Evolutionary conservation across 192 early-diverging fungal species (phyloP).

Genomic region (Entomortierella parvispora): DNA sequence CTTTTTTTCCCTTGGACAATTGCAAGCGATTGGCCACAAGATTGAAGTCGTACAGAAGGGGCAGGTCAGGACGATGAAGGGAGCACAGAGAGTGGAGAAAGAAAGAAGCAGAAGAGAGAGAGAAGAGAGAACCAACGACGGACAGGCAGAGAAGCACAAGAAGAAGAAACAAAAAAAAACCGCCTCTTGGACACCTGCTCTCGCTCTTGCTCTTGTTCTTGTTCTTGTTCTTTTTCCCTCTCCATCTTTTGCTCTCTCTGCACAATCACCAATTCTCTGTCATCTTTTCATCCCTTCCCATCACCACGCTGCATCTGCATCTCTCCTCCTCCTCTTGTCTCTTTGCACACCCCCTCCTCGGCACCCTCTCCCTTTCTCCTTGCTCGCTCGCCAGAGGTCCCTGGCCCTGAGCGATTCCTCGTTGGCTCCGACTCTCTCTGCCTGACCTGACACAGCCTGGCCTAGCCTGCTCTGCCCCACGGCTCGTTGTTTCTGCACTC

Average conservation of each 20-base stretch:
- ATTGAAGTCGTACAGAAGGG: no score
- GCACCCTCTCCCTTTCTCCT: conserved; percentile 2
- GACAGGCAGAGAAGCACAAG: not conserved
- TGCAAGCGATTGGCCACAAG: no score
- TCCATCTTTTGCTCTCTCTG: not conserved
- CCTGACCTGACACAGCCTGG: no score
- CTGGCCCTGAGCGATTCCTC: no score
- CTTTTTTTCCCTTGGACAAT: no score
- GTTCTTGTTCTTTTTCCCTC: not conserved
- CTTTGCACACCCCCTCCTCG: not conserved
- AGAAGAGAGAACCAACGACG: no score
- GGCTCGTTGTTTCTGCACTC: no score
- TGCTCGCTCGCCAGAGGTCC: not conserved
- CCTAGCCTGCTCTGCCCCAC: no score
- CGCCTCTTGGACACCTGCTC: not conserved
- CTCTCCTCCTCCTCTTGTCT: not conserved
- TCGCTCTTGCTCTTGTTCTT: no score
- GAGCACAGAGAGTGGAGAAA: not conserved
- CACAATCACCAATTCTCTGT: not conserved
- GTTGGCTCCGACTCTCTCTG: no score
- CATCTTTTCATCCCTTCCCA: not conserved
- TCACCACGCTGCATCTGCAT: not conserved
- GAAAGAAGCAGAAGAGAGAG: not conserved
- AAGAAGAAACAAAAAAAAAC: not conserved
- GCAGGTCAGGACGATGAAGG: not conserved